These are phyloP conservation scores for Clarireedia paspali DNA, from an alignment of 2,329 filamentous ascomycete species.

Conservation along the genomic window DNA sequence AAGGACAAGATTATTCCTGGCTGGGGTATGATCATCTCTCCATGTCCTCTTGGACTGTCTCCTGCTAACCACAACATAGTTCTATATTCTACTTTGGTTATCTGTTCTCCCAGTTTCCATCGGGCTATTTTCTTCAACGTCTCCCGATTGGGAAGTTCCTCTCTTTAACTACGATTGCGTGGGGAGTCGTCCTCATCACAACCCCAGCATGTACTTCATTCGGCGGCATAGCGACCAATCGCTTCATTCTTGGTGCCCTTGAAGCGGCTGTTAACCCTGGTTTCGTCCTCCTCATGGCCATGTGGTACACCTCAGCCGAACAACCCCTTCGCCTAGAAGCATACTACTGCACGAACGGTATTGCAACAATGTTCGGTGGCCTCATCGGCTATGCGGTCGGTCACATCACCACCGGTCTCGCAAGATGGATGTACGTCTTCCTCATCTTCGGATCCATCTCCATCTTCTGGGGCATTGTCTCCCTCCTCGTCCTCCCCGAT, in stretches of 20 bases:
- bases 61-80: slow-evolving; percentile 15
- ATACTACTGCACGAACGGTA: slow-evolving; percentile 34
- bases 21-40: slow-evolving; percentile 27
- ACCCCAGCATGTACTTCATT: slow-evolving; percentile 48
- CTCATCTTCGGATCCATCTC: slow-evolving; percentile 51
- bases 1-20: slow-evolving; percentile 45
- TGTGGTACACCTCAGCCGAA: slow-evolving; percentile 35
- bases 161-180: slow-evolving; percentile 36
- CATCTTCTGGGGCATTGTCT: slow-evolving; percentile 44
- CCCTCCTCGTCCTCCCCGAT: slow-evolving; percentile 53
- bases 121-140: slow-evolving; percentile 38
- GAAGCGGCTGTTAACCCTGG: slow-evolving; percentile 48
- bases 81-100: slow-evolving; percentile 47
- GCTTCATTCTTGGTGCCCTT: slow-evolving; percentile 49
- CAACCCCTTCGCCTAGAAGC: slow-evolving; percentile 32
- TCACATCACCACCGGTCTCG: slow-evolving; percentile 45
- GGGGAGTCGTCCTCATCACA: slow-evolving; percentile 41
- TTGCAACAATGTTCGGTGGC: slow-evolving; percentile 44
- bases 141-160: slow-evolving; percentile 43
- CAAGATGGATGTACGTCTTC: slow-evolving; percentile 50
- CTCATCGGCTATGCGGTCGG: slow-evolving; percentile 40
- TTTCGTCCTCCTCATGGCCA: slow-evolving; percentile 33
- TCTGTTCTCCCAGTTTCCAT: slow-evolving; percentile 38
- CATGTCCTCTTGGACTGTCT: background rate
- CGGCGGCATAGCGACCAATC: slow-evolving; percentile 48